Evolutionary conservation across 306 rosid species (phyloP), one percentile per base, ranked within the genome.

Genomic region (Heteromeles arbutifolia): DNA sequence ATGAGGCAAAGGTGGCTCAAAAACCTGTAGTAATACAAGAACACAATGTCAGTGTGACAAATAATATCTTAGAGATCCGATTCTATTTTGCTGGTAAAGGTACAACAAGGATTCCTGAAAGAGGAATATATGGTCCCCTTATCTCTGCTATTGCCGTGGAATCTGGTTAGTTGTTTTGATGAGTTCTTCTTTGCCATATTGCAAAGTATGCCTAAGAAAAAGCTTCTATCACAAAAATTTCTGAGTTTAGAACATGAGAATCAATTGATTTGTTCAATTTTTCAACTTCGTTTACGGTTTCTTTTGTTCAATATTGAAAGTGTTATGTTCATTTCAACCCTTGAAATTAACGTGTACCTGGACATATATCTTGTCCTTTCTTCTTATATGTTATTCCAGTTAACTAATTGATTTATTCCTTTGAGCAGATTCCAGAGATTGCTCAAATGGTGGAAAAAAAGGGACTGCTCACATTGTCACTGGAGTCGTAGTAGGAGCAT

Each of bases 111-210:
- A 86, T 90, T 77, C 96, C 96, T 61, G 75, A 44, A 0, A 72
- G 86, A 37, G 93, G 93, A 86, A 80, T 77, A 62, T 90, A 88
- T 74, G 96, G 96, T 65, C 96, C 91, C 63, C 88, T 90, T 39
- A 62, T 90, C 74, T 88, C 96, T 32, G 96, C 96, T 73, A 39
- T 90, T 73, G 85, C 96, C 56, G 85, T 90, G 53, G 78, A 80
- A 70, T 86, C 96, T 80, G 85, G 96, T 88, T 58, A 84, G 88
- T 75, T 29, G 19, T 57, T 67, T 75, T 32, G 39, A 31, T 25
- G 44, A 25, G 17, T 78, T 1, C 41, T 66, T 72, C 21, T 12
- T 67, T 53, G 28, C 50, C 1, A 5, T 45, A 37, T 71, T 69
- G 45, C 17, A 65, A 65, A 6, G 25, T 65, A 65, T 4, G 65